Evolutionary conservation across 2,329 filamentous ascomycete species (phyloP).

Genomic region (Scopulariopsis brevicaulis): DNA sequence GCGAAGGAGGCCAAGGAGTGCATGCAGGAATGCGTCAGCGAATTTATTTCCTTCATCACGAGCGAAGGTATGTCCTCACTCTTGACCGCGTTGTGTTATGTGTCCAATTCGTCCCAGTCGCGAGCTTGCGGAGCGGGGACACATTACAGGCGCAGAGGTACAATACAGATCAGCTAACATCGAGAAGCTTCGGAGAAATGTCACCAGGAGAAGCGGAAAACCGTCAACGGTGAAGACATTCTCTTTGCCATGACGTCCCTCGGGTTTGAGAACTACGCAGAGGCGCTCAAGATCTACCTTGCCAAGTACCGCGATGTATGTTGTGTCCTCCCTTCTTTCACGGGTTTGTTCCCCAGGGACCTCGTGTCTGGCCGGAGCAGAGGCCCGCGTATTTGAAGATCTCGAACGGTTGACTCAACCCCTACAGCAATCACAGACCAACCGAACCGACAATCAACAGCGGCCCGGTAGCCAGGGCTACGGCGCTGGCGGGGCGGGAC

Average conservation of each 20-base stretch:
- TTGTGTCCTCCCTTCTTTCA: background rate
- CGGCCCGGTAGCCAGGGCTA: slow-evolving; percentile 43
- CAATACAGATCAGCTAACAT: background rate
- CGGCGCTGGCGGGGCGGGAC: slow-evolving; percentile 26
- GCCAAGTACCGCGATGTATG: slow-evolving; percentile 96
- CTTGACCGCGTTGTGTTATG: background rate
- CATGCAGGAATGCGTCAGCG: slow-evolving; percentile 99
- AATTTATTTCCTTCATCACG: slow-evolving; percentile 99
- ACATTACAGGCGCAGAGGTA: background rate
- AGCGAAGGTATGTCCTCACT: slow-evolving; percentile 67
- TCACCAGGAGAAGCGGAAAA: slow-evolving; percentile 98
- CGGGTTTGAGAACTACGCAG: slow-evolving; percentile 97
- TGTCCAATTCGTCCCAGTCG: background rate
- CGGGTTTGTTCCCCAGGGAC: no score
- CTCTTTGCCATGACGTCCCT: slow-evolving; percentile 98
- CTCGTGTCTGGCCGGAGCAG: background rate
- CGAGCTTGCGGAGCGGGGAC: background rate
- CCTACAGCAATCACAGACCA: slow-evolving; percentile 60
- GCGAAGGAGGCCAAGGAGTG: slow-evolving; percentile 99
- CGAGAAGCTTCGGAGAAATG: slow-evolving; percentile 89
- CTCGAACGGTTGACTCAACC: slow-evolving; percentile 3
- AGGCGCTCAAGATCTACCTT: slow-evolving; percentile 95
- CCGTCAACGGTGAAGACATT: slow-evolving; percentile 97
- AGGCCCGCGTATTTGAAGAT: background rate
- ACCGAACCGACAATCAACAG: slow-evolving; percentile 47